Percentiles rank a stretch among this genome's conserved stretches.
These are phyloP conservation scores for Aspergillus sergii DNA, from an alignment of 2,329 filamentous ascomycete genomes.

Conservation along the genomic window DNA sequence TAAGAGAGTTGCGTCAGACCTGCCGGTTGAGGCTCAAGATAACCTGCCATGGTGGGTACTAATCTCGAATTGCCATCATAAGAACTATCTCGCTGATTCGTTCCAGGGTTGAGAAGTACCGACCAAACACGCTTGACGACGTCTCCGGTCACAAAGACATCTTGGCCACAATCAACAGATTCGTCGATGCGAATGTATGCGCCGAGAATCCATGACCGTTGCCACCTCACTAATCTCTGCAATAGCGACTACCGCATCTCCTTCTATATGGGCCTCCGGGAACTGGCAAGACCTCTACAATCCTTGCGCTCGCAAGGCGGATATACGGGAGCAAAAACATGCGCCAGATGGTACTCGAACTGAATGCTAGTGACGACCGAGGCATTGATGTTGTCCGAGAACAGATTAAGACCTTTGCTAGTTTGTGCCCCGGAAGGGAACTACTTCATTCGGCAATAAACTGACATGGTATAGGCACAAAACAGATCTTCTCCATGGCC, in stretches of 20 bases:
- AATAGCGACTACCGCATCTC: slow-evolving; percentile 81
- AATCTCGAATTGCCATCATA: neutral
- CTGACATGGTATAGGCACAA: slow-evolving; percentile 59
- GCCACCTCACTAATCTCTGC: slow-evolving; percentile 1
- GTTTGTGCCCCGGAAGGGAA: slow-evolving; percentile 38
- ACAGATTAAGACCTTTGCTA: slow-evolving; percentile 99
- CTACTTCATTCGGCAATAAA: neutral
- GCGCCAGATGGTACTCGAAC: slow-evolving; percentile 96
- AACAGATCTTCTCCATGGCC: slow-evolving; percentile 85
- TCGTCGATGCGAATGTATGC: slow-evolving; percentile 81
- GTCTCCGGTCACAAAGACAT: slow-evolving; percentile 98
- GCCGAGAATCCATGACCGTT: neutral
- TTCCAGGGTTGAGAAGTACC: slow-evolving; percentile 90
- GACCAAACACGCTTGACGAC: slow-evolving; percentile 83
- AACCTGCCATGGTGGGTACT: slow-evolving; percentile 78
- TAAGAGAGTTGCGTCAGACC: slow-evolving; percentile 87
- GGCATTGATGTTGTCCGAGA: slow-evolving; percentile 97
- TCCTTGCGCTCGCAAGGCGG: slow-evolving; percentile 85
- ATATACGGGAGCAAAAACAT: slow-evolving; percentile 93
- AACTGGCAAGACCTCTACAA: slow-evolving; percentile 96
- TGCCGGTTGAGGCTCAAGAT: slow-evolving; percentile 92
- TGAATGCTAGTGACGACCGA: slow-evolving; percentile 95
- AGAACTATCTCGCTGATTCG: slow-evolving; percentile 18
- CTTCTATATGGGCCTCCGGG: slow-evolving; percentile 95
- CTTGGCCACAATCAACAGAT: slow-evolving; percentile 95